Evolutionary conservation across 1,139 yeast species (phyloP), one percentile per base, ranked within the genome.

Genomic region (Zygoascus meyerae): DNA sequence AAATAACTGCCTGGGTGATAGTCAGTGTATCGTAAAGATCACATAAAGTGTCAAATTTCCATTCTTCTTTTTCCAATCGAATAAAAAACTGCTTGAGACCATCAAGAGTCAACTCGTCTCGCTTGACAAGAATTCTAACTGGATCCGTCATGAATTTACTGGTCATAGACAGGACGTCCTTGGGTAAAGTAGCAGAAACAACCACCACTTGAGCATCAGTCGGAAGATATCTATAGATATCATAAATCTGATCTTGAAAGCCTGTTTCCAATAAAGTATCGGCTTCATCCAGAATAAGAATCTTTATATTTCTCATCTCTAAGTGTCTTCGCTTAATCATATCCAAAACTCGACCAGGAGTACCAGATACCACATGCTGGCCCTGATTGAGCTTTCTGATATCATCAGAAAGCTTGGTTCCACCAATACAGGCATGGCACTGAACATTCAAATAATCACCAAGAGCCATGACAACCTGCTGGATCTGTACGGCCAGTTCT

Each of bases 1-100:
- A 92, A 31, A 92, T 90, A 29, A 92, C 97, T 34, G 96, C 95
- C 66, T 92, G 97, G 15, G 96, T 89, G 55, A 92, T 85, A 11
- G 97, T 87, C 52, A 92, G 68, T n/a, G 95, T 85, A 65, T 90
- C 97, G 64, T 92, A 92, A 46, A 92, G 64, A 63, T 92, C 98
- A 67, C 96, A 86, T 47, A 92, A 69, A 0, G 96, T 87, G 60
- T 92, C 97, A 61, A 90, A 86, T 68, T 92, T 92, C 96, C 95
- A 90, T 47, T 86, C 92, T 66, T 92, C 97, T 61, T 85, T 79
- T 58, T 86, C 96, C 46, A 92, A 90, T 55, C 86, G 83, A 44
- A 92, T 77, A 62, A 78, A 83, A 66, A 79, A 92, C 65, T 92
- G 97, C 59, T 84, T 84, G 57, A 92, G 86, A 30, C 95, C 97